Evolutionary conservation across 2,329 filamentous ascomycete genomes (phyloP), one percentile per base, ranked within the genome.

Genomic region (Blastomyces parvus): DNA sequence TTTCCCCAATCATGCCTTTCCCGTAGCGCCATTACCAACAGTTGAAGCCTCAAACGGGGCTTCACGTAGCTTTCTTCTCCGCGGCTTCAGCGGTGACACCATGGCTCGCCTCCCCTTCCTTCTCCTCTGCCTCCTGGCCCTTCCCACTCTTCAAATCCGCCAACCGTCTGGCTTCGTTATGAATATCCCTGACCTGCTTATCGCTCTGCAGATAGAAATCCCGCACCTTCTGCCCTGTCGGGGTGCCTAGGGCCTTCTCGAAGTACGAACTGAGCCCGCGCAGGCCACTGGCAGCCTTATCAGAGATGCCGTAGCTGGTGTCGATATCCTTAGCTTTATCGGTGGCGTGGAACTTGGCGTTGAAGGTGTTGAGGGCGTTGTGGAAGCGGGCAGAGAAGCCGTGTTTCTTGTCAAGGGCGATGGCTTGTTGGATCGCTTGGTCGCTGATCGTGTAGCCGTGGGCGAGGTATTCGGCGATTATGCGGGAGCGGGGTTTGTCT

Each of bases 401-500:
- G 78, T 97, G 92, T 80, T 93, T 88, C 74, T 89, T 81, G 81
- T 99, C 94, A 60, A 97, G 86, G 38, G 90, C 85, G 71, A 99
- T 89, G 66, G 91, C 93, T 66, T 84, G 84, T 79, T 94, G 84
- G 69, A 96, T 87, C 60, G 90, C 89, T 63, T 83, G 80, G 73
- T 89, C 87, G 65, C 84, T 91, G 67, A 97, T 82, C 48, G 87
- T 84, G 79, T 99, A 99, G 69, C 94, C 94, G 71, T 97, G 91
- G 13, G 94, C 92, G 42, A 99, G 88, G 78, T 97, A 97, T 80
- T 99, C 94, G 68, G 94, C 94, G 60, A 97, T 78, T 76, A 99
- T 96, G 71, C 94, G 90, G 50, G 89, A 86, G 71, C 92, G 89
- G 19, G 94, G 94, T 84, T 99, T 99, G 82, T 97, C 91, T 78